phyloP scores from a whole-genome alignment of 768 basidiomycete species.

The Serendipita vermifera region DNA sequence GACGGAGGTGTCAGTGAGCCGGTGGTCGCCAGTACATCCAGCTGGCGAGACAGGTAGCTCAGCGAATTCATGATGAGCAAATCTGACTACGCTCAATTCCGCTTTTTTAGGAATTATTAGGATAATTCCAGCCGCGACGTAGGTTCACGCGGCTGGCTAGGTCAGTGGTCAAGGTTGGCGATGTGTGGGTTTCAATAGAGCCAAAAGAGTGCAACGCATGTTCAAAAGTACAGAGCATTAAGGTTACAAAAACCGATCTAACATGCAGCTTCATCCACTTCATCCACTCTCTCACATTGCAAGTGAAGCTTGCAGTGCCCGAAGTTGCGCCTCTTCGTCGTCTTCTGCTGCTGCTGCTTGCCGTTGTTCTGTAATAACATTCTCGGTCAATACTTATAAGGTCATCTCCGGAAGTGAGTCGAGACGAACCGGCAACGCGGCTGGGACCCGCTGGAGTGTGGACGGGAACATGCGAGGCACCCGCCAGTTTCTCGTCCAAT shows the following conservation, averaged over 20 bases:
- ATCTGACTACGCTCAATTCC: not conserved
- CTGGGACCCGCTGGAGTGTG: constrained; percentile 4
- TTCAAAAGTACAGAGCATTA: not conserved
- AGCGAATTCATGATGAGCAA: constrained; percentile 60
- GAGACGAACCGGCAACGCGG: not conserved
- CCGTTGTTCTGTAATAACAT: constrained; percentile 19
- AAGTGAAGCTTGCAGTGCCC: constrained; percentile 74
- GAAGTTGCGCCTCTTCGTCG: constrained; percentile 84
- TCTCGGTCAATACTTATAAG: not conserved
- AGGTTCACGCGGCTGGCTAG: not conserved
- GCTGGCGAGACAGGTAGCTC: constrained; percentile 65
- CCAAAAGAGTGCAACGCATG: not conserved
- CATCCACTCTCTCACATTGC: constrained; percentile 63
- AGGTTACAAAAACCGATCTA: not conserved
- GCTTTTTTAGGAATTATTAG: not conserved
- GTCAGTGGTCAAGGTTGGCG: not conserved
- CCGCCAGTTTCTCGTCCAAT: not conserved
- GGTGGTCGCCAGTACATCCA: constrained; percentile 49
- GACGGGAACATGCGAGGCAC: not conserved
- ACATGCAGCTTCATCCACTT: not conserved
- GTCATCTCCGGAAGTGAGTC: not conserved
- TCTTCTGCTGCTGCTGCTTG: constrained; percentile 46
- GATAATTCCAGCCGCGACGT: not conserved
- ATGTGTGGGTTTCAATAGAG: not conserved
- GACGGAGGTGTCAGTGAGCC: constrained; percentile 42